Base-by-base conservation (phyloP, 805 yeast genomes). In the Barnettozyma pratensis region DNA sequence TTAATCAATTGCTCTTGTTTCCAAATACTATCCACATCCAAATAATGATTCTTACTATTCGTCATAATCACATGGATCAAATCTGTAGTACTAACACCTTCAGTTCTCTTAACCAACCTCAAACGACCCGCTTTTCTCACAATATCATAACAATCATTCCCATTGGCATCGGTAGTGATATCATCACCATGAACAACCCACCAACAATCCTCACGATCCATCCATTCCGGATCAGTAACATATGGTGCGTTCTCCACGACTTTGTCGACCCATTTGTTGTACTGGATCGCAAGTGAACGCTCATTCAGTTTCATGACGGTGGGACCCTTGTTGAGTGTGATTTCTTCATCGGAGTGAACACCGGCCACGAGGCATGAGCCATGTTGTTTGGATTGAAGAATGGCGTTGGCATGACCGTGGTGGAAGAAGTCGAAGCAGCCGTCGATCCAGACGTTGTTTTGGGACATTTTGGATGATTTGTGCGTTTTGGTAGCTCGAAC, bases 181-280 rank as follows among this genome's bases (percentile, higher is more conserved):
- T 94, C 99, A 67, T 94, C 99, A 6, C 99, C 99, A 66, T 94
- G 99, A 9, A 94, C 96, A n/a, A 94, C 99, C 64, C 83, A 94
- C 61, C 80, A 68, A 70, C 99, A 94, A 6, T 77, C 79, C 61
- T 79, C 79, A 28, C 72, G 56, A 57, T 86, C 89, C 88, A 88
- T 85, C 54, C 57, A 49, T 39, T 69, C 70, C 1, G 96, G 95
- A 54, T 82, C 86, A 0, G 99, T 94, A 11, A 92, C 97, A 62
- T 94, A 94, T 2, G 99, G 99, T 0, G 98, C 97, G 53, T 76
- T 72, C 2, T 82, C 76, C 14, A 92, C 76, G 0, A 85, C 80
- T 40, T 70, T 60, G 3, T 90, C 81, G 44, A 85, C 77, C 99
- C 99, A 94, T 60, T 89, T 83, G 65, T 96, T 90, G 2, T 94